Percentiles rank a stretch among this genome's conserved stretches.
Conservation (phyloP, 768 basidiomycete species). For the Scleroderma citrinum region DNA sequence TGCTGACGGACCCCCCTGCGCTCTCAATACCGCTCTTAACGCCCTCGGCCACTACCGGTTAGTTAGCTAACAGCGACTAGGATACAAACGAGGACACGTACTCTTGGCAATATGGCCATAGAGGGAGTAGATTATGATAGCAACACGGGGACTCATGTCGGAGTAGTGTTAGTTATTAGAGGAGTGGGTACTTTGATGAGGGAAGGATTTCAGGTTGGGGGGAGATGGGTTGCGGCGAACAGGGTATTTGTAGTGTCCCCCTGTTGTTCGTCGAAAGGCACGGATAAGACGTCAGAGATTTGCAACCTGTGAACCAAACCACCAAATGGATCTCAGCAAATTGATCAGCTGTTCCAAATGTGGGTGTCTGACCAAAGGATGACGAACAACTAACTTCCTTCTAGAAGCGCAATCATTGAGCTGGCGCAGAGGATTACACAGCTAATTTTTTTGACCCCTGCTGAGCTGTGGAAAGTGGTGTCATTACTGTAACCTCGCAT, state of each 20-base stretch:
- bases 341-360: too few species aligned
- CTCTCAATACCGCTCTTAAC: conserved; percentile 39
- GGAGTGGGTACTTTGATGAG: neutral
- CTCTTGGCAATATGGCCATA: conserved; percentile 69
- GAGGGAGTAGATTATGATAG: conserved; percentile 69
- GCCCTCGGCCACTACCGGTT: conserved; percentile 51
- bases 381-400: too few species aligned
- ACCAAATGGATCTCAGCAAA: neutral
- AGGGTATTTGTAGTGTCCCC: conserved; percentile 13
- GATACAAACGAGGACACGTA: conserved; percentile 28
- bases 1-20: conserved; percentile 45
- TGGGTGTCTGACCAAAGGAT: too few species aligned
- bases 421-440: too few species aligned
- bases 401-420: too few species aligned
- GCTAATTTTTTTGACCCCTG: too few species aligned
- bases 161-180: neutral
- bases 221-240: neutral
- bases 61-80: conserved; percentile 3
- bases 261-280: neutral
- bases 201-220: neutral
- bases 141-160: conserved; percentile 49
- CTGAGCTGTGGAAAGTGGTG: too few species aligned
- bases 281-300: neutral
- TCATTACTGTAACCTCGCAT: too few species aligned
- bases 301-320: conserved; percentile 2